These are phyloP conservation scores for Fraxinus dipetala DNA, from an alignment of 305 asterid species.

Conservation along the genomic window DNA sequence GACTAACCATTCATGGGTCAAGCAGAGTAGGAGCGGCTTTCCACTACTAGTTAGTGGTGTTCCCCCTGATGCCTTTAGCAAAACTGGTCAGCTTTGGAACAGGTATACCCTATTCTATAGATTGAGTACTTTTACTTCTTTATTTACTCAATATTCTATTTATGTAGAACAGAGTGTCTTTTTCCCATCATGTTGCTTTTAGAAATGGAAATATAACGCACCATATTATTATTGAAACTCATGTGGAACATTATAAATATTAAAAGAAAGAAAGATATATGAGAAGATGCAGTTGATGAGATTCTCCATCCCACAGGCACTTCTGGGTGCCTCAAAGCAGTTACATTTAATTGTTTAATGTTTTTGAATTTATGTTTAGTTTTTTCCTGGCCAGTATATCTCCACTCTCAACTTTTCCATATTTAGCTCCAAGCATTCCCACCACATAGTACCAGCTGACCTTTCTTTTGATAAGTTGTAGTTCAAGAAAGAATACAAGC, in stretches of 20 bases:
- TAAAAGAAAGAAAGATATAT: background rate
- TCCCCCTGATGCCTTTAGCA: slow-evolving; percentile 97
- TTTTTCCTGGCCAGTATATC: slow-evolving; percentile 2
- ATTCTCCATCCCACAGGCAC: background rate
- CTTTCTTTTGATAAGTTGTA: background rate
- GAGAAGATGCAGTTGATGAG: background rate
- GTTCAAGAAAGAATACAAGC: background rate
- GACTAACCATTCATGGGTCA: slow-evolving; percentile 25
- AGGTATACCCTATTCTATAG: slow-evolving; percentile 47
- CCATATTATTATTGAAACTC: background rate
- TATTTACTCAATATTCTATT: slow-evolving; percentile 2
- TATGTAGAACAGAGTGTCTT: background rate
- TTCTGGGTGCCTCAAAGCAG: slow-evolving; percentile 9
- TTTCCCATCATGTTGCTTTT: background rate
- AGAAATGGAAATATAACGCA: background rate
- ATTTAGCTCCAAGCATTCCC: background rate
- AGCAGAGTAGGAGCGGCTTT: slow-evolving; percentile 70
- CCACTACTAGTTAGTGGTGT: slow-evolving; percentile 94
- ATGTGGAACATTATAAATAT: background rate
- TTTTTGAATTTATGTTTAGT: slow-evolving; percentile 9
- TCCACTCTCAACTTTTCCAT: background rate
- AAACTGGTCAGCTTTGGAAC: slow-evolving; percentile 98
- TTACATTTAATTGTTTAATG: background rate
- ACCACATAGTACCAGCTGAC: background rate
- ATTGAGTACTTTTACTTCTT: slow-evolving; percentile 1